A percentile compares a stretch with the other conserved stretches of the same genome.
These are phyloP conservation scores for Grosmannia clavigera DNA, from an alignment of 2,329 filamentous ascomycete genomes.

Conservation along the genomic window DNA sequence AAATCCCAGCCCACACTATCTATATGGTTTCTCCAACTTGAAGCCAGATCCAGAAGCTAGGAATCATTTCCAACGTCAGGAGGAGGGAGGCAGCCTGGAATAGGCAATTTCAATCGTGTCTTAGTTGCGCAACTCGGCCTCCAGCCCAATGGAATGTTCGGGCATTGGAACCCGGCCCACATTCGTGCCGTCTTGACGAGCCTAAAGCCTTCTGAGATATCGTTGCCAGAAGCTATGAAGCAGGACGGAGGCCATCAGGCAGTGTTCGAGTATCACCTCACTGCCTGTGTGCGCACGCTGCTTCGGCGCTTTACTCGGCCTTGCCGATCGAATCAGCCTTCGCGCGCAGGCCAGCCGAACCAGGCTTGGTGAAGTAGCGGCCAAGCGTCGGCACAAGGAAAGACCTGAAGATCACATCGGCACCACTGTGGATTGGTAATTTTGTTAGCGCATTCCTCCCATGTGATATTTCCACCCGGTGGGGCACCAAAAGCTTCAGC, in stretches of 20 bases:
- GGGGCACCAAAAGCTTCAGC: neutral
- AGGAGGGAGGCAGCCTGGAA: constrained; percentile 4
- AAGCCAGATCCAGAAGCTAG: constrained; percentile 15
- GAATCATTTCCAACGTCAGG: constrained; percentile 16
- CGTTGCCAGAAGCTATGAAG: neutral
- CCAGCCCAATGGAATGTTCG: neutral
- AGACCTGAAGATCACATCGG: constrained; percentile 92
- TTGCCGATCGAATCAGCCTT: constrained; percentile 72
- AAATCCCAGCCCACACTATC: constrained; percentile 1
- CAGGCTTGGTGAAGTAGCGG: constrained; percentile 67
- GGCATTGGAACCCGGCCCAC: neutral
- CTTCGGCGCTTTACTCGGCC: constrained; percentile 41
- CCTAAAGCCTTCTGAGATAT: neutral
- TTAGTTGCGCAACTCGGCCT: neutral
- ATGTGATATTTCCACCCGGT: neutral
- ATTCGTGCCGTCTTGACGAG: neutral
- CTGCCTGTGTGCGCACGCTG: neutral
- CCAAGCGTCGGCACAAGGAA: constrained; percentile 85
- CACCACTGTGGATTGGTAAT: constrained; percentile 49
- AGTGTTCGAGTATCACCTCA: neutral
- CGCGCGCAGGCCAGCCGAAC: constrained; percentile 74
- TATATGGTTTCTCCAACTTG: constrained; percentile 7
- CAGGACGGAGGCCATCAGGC: neutral
- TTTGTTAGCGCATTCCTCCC: constrained; percentile 10
- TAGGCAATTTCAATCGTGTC: neutral